Evolutionary conservation across 306 rosid species (phyloP), one percentile per base, ranked within the genome.

Genomic region (Glycine tomentella): DNA sequence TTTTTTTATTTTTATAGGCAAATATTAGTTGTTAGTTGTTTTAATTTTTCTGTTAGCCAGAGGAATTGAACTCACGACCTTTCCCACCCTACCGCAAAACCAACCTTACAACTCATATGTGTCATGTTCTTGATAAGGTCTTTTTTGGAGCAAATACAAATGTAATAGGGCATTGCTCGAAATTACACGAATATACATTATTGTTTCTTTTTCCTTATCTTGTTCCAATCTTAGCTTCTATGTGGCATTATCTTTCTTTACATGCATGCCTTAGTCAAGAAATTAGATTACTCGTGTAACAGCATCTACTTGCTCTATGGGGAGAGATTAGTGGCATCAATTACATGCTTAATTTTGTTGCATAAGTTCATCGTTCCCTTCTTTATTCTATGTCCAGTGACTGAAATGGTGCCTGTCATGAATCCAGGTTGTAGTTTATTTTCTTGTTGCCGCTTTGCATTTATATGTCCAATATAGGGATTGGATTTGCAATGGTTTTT

Each of bases 361-460:
- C 69, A 42, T 42, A 40, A 48, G 74, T 74, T 55, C 49, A 40
- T 55, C 13, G 5, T 62, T 0, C 31, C 31, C 31, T 25, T 20
- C 25, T 20, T 25, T 25, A 25, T 25, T 25, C 31, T 25, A 0
- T n/a, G 17, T 72, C 50, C 11, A 74, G 50, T 13, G 68, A 44
- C 80, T 38, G 7, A 10, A 80, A 48, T 38, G 44, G 44, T 38
- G 6, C 38, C n/a, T 53, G 17, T 67, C 71, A 57, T 25, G 53
- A 11, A 78, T 78, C 72, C 25, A 51, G 86, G 17, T 63, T 69
- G 81, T 49, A 67, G 72, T 36, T 71, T 42, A 38, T 8, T 52
- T 38, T 49, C 46, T 2, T n/a, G 36, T 61, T 58, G 3, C 42
- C 36, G 45, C 20, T 15, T 45, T 77, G 75, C 57, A 75, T 63